phyloP scores from a whole-genome alignment of 768 basidiomycete genomes.

The Pulveroboletus sp. region DNA sequence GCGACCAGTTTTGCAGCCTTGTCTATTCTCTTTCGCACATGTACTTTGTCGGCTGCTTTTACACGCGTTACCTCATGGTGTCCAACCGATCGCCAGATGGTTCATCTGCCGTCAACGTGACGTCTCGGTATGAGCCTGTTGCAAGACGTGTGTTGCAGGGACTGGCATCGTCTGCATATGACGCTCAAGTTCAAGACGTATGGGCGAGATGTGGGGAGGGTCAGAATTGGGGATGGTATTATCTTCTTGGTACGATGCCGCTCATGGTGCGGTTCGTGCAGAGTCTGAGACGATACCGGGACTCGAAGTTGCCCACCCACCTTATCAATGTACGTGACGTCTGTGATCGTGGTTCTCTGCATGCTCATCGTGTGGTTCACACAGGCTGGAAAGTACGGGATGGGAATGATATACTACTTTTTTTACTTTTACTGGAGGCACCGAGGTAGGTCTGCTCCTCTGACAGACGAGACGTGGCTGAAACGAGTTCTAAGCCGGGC shows the following conservation, averaged over 20 bases:
- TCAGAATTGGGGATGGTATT: slow-evolving; percentile 56
- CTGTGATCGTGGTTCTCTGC: background rate
- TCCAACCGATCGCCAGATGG: background rate
- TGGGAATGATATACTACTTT: slow-evolving; percentile 58
- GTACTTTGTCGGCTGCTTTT: slow-evolving; percentile 70
- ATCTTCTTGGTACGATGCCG: slow-evolving; percentile 58
- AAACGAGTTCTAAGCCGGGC: slow-evolving; percentile 21
- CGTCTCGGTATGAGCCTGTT: background rate
- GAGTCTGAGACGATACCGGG: slow-evolving; percentile 79
- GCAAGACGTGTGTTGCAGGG: background rate
- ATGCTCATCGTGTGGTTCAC: background rate
- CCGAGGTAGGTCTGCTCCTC: slow-evolving; percentile 36
- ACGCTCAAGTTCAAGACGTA: slow-evolving; percentile 37
- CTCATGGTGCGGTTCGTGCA: slow-evolving; percentile 76
- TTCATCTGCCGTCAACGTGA: background rate
- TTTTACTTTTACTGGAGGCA: slow-evolving; percentile 78
- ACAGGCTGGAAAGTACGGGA: slow-evolving; percentile 80
- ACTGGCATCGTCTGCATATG: slow-evolving; percentile 8
- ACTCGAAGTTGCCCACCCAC: slow-evolving; percentile 70
- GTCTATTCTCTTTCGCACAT: slow-evolving; percentile 67
- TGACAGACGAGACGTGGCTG: background rate
- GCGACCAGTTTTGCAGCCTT: slow-evolving; percentile 80
- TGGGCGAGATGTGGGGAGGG: slow-evolving; percentile 39
- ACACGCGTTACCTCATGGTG: slow-evolving; percentile 31
- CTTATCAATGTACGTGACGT: slow-evolving; percentile 65